Percentiles rank a stretch among this genome's conserved stretches.
phyloP scores from a whole-genome alignment of 1,284 basidiomycete genomes.

The Somion occarium region DNA sequence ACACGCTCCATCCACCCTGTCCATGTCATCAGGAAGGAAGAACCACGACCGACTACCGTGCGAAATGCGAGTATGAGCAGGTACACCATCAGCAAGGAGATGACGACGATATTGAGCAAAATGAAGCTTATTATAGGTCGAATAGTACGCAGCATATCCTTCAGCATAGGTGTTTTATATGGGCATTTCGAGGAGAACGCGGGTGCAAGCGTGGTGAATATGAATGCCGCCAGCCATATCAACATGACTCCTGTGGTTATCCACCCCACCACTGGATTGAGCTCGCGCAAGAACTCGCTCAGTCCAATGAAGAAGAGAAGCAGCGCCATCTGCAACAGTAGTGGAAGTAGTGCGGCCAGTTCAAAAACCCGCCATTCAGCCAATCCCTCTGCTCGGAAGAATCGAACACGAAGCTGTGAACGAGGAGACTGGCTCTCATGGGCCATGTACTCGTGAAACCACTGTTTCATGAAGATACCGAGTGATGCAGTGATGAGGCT shows the following conservation, averaged over 20 bases:
- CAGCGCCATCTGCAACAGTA: slow-evolving; percentile 20
- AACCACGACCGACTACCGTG: not conserved
- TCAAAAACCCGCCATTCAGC: slow-evolving; percentile 17
- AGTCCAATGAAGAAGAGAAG: slow-evolving; percentile 17
- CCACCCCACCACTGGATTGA: slow-evolving; percentile 8
- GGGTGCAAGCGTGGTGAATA: slow-evolving; percentile 6
- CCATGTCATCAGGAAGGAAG: not conserved
- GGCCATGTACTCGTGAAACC: slow-evolving; percentile 4
- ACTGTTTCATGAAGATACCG: slow-evolving; percentile 5
- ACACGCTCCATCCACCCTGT: not conserved
- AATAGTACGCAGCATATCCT: not conserved
- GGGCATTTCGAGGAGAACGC: slow-evolving; percentile 11
- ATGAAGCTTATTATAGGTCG: too few species aligned
- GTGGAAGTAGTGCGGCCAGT: slow-evolving; percentile 18
- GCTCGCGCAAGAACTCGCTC: slow-evolving; percentile 16
- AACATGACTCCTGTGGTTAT: slow-evolving; percentile 6
- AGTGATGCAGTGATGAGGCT: slow-evolving; percentile 5
- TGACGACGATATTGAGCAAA: not conserved
- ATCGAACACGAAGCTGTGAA: slow-evolving; percentile 11
- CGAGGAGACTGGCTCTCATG: slow-evolving; percentile 3
- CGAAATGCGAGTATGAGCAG: not conserved
- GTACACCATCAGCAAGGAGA: not conserved
- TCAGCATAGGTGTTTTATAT: slow-evolving; percentile 9
- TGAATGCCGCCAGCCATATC: slow-evolving; percentile 6
- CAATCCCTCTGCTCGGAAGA: slow-evolving; percentile 19